Percentiles rank a stretch among this genome's conserved stretches.
Evolutionary conservation across 495 filamentous ascomycete genomes (phyloP).

Genomic region (Letharia columbiana): DNA sequence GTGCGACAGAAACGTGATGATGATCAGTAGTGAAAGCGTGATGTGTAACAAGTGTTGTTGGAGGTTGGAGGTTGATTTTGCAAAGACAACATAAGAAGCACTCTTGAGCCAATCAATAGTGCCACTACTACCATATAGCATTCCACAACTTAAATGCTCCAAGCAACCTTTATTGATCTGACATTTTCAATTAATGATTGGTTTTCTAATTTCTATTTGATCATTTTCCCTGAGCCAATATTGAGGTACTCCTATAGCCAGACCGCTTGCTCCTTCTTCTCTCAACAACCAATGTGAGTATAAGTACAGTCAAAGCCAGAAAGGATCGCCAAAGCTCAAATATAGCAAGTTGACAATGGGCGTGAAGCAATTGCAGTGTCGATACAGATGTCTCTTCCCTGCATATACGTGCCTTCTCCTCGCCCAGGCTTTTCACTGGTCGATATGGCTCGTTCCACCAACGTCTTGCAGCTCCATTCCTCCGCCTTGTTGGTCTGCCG

Average conservation of each 20-base stretch:
- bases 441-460: conserved; percentile 18
- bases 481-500: conserved; percentile 46
- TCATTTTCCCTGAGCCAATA: background rate
- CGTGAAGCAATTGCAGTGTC: background rate
- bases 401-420: background rate
- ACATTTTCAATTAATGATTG: conserved; percentile 7
- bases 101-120: background rate
- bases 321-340: background rate
- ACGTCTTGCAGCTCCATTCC: conserved; percentile 54
- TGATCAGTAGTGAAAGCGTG: background rate
- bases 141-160: conserved; percentile 10
- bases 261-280: background rate
- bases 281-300: conserved; percentile 11
- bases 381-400: background rate
- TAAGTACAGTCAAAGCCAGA: conserved; percentile 5
- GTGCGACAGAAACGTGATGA: background rate
- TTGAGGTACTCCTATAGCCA: background rate
- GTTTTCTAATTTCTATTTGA: background rate
- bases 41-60: conserved; percentile 7
- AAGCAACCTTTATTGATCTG: background rate
- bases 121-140: background rate
- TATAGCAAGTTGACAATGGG: background rate
- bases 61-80: background rate
- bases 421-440: background rate
- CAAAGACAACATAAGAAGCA: background rate